phyloP scores from a whole-genome alignment of 306 rosid genomes.

The Calophaca sinica region DNA sequence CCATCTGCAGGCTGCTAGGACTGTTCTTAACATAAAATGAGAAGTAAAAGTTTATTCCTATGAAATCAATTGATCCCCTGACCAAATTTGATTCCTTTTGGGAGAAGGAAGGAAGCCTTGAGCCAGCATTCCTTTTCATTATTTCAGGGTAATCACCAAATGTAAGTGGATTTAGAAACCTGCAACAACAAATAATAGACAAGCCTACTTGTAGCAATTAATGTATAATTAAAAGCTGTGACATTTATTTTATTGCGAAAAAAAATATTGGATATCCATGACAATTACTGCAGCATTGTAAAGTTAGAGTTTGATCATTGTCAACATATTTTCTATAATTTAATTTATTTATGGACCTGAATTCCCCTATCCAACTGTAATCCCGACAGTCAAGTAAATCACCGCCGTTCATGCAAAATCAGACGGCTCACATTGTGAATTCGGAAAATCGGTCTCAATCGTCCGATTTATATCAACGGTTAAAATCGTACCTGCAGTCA shows the following conservation, averaged over 20 bases:
- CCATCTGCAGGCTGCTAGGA: slow-evolving; percentile 11
- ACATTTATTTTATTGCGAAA: not conserved
- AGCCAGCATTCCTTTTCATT: slow-evolving; percentile 63
- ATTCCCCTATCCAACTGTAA: too few relatives aligned
- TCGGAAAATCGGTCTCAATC: too few relatives aligned
- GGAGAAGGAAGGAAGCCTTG: slow-evolving; percentile 67
- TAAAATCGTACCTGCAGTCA: too few relatives aligned
- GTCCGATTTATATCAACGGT: too few relatives aligned
- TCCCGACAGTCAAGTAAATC: too few relatives aligned
- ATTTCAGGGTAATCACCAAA: slow-evolving; percentile 68
- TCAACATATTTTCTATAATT: not conserved
- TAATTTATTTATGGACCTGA: not conserved
- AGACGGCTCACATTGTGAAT: too few relatives aligned
- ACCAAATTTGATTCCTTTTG: slow-evolving; percentile 56
- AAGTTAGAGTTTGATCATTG: slow-evolving; percentile 4
- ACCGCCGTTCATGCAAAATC: too few relatives aligned
- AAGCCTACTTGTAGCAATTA: not conserved
- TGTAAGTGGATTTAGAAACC: slow-evolving; percentile 69
- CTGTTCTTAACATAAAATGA: slow-evolving; percentile 40
- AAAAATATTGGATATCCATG: not conserved
- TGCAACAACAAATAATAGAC: slow-evolving; percentile 33
- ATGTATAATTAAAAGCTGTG: slow-evolving; percentile 10
- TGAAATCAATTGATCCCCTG: slow-evolving; percentile 64
- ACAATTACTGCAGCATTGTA: not conserved
- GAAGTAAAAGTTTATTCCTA: slow-evolving; percentile 58